Evolutionary conservation across 1,284 basidiomycete species (phyloP), one percentile per base, ranked within the genome.

Genomic region (Puccinia horiana): DNA sequence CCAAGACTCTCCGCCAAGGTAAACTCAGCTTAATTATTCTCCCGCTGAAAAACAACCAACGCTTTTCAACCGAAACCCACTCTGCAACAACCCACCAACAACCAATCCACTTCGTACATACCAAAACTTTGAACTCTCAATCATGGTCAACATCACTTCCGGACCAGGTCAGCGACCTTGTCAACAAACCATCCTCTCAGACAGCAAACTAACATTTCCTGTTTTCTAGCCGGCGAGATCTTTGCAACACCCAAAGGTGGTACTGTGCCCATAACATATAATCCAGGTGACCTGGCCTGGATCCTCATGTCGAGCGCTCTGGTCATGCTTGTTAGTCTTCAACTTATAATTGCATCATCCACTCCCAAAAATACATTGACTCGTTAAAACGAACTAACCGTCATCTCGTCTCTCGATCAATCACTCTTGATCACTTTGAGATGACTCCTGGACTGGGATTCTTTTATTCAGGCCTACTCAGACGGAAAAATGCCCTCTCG

Each of bases 401-500:
- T 49, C 16, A 65, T 11, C 74, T 67, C 58, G 61, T 79, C 44
- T 4, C 37, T 44, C 35, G 11, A 14, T 26, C 42, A 32, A 29
- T 26, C 42, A 8, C 20, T 56, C 63, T 18, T 78, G 26, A 49
- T 74, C 32, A 74, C 12, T 74, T n/a, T 74, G 47, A 80, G 78
- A 82, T 82, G 80, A 82, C 80, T 37, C 80, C 80, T 40, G 72
- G 73, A 18, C 72, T 85, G 52, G 84, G 86, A 37, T 94, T 92
- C 87, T 94, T 96, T 89, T 96, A 97, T 88, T 93, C 94, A 44
- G 95, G 95, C 85, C 87, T 90, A 8, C 87, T 92, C 70, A 89
- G 94, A 77, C 90, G 94, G 65, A 97, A 97, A 88, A 97, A 96
- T 85, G 96, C 95, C 0, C 89, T 98, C 11, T 94, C 93, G 29